Base-by-base conservation (phyloP, 805 yeast genomes). In the Candida vaughaniae region DNA sequence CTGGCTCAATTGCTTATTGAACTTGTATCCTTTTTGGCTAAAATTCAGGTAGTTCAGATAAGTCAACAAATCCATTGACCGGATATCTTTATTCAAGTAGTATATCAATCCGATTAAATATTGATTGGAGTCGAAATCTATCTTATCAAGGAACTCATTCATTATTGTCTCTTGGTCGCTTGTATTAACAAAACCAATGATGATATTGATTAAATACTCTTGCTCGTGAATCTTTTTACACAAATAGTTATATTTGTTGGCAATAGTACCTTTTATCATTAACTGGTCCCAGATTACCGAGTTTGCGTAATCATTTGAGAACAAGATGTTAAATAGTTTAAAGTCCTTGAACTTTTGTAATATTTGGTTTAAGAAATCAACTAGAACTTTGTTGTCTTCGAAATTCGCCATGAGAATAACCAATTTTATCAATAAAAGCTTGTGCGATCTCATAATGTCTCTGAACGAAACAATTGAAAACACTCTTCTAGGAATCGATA, bases 91-190 rank as follows among this genome's bases (percentile, higher is more conserved):
- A 33, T 60, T 62, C 23, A 62, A 53, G 33, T 64, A 52, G 36
- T 55, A 48, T 1, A 64, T 53, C 22, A 68, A 43, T 3, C 71
- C 74, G 19, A 55, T 52, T 29, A 68, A 55, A 27, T 62, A 59
- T 18, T 49, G 40, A 29, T 45, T 42, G 5, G 33, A 16, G 35
- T 58, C 60, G 27, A 58, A 39, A 41, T 71, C 69, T 35, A 79
- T 58, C 34, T 62, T 60, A 3, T 60, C 50, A 8, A 71, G 57
- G 32, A 82, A 57, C 12, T 60, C 47, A 1, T 59, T 42, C 22
- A 69, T 67, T 42, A 78, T 75, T 5, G 76, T 58, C 5, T 51
- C 44, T 50, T 55, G 55, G 19, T 76, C 64, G 42, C 54, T 59
- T 25, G 47, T 49, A 26, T 52, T 61, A 27, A 59, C 52, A 23